Conservation (phyloP, 75 land plant genomes). For the Cupressus sempervirens region DNA sequence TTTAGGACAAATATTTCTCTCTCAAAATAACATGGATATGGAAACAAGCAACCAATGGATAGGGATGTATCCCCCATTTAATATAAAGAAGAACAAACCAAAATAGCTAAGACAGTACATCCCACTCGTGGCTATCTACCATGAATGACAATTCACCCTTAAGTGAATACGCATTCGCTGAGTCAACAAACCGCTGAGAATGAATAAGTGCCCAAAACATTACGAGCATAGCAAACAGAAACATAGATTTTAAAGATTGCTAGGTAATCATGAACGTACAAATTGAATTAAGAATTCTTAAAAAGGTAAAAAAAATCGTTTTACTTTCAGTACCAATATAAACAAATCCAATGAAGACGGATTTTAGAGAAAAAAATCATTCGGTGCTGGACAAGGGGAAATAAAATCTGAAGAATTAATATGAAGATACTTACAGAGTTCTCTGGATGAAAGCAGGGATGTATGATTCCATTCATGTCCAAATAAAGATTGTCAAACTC, state of each 20-base stretch:
- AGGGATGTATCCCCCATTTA: neutral
- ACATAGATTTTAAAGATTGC: neutral
- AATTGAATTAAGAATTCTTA: neutral
- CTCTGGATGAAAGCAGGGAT: slow-evolving; percentile 81
- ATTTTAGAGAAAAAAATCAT: neutral
- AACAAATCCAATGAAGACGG: neutral
- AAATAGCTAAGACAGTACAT: neutral
- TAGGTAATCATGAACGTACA: neutral
- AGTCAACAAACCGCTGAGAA: neutral
- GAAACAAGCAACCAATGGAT: neutral
- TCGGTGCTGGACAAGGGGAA: neutral
- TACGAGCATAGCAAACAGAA: neutral
- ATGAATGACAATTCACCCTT: neutral
- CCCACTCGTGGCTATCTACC: neutral
- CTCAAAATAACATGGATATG: too few relatives aligned
- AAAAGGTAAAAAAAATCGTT: neutral
- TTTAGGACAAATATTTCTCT: neutral
- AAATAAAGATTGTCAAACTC: slow-evolving; percentile 75
- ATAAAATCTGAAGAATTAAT: neutral
- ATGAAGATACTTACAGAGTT: slow-evolving; percentile 12
- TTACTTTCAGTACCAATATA: neutral
- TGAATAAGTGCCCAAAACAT: neutral
- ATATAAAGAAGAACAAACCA: neutral
- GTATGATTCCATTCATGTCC: slow-evolving; percentile 72
- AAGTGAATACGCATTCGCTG: neutral